phyloP scores from a whole-genome alignment of 1,284 basidiomycete species.

The Hemileia vastatrix region DNA sequence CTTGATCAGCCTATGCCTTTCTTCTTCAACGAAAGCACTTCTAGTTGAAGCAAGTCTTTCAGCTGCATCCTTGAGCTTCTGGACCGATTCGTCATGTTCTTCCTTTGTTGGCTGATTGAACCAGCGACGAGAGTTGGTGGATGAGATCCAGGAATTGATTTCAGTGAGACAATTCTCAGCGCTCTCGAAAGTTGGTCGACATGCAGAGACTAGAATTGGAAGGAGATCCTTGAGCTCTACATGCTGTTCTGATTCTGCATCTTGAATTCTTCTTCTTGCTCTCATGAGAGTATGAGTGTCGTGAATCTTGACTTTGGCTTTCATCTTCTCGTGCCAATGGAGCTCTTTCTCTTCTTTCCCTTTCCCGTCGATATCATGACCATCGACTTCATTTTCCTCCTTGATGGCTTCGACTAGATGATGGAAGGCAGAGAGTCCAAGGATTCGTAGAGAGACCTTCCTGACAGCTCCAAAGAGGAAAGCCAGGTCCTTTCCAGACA shows the following conservation, averaged over 20 bases:
- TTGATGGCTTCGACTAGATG: constrained; percentile 28
- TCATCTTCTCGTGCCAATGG: constrained; percentile 31
- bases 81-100: constrained; percentile 31
- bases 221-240: constrained; percentile 51
- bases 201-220: constrained; percentile 49
- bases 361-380: constrained; percentile 36
- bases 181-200: constrained; percentile 48
- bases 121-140: constrained; percentile 53
- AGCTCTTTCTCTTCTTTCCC: too few species aligned
- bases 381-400: constrained; percentile 40
- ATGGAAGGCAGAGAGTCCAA: not conserved
- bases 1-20: too few species aligned
- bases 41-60: too few species aligned
- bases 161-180: constrained; percentile 46
- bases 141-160: too few species aligned
- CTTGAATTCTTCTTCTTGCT: constrained; percentile 47
- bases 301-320: constrained; percentile 47
- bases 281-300: constrained; percentile 28
- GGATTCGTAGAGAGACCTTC: constrained; percentile 24
- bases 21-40: constrained; percentile 28
- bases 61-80: constrained; percentile 44
- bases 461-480: constrained; percentile 26
- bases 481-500: constrained; percentile 47
- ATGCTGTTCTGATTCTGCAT: constrained; percentile 46
- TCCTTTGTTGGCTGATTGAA: constrained; percentile 30